Percentiles rank a stretch among this genome's conserved stretches.
phyloP scores from a whole-genome alignment of 2,329 filamentous ascomycete genomes.

The Trichoderma simmonsii region DNA sequence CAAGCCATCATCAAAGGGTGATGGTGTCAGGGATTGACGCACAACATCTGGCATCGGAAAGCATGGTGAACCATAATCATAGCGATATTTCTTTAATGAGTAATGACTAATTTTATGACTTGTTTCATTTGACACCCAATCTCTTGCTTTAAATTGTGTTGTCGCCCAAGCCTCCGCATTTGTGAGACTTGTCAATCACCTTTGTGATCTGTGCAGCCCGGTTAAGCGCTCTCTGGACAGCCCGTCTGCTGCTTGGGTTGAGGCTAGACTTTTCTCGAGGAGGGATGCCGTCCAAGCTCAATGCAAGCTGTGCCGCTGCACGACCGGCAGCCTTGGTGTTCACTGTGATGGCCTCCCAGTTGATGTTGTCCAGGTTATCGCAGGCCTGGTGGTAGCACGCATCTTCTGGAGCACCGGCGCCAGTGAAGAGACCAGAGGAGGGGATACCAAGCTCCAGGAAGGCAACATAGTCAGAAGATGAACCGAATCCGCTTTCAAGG shows the following conservation, averaged over 20 bases:
- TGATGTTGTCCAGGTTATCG: slow-evolving; percentile 40
- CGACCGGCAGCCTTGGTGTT: slow-evolving; percentile 48
- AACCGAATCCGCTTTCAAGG: slow-evolving; percentile 30
- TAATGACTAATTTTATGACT: not conserved
- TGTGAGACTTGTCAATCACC: slow-evolving; percentile 29
- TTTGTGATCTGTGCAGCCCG: slow-evolving; percentile 26
- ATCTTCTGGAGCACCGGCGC: slow-evolving; percentile 33
- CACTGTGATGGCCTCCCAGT: slow-evolving; percentile 38
- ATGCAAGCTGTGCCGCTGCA: slow-evolving; percentile 43
- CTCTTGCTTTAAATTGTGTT: slow-evolving; percentile 16
- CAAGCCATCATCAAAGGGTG: not conserved
- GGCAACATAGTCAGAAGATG: slow-evolving; percentile 37
- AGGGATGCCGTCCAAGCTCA: slow-evolving; percentile 36
- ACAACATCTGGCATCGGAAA: not conserved
- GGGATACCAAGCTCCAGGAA: slow-evolving; percentile 38
- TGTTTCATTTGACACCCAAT: not conserved
- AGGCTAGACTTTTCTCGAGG: slow-evolving; percentile 27
- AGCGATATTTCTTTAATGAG: not conserved
- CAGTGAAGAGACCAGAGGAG: slow-evolving; percentile 39
- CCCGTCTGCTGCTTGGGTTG: slow-evolving; percentile 27
- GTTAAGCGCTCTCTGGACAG: slow-evolving; percentile 27
- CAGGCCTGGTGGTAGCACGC: slow-evolving; percentile 40
- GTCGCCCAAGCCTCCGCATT: slow-evolving; percentile 26
- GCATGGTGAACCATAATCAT: not conserved
- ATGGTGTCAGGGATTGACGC: not conserved